Conservation (phyloP, 208 protist genomes). For the Trichomonas tenax region DNA sequence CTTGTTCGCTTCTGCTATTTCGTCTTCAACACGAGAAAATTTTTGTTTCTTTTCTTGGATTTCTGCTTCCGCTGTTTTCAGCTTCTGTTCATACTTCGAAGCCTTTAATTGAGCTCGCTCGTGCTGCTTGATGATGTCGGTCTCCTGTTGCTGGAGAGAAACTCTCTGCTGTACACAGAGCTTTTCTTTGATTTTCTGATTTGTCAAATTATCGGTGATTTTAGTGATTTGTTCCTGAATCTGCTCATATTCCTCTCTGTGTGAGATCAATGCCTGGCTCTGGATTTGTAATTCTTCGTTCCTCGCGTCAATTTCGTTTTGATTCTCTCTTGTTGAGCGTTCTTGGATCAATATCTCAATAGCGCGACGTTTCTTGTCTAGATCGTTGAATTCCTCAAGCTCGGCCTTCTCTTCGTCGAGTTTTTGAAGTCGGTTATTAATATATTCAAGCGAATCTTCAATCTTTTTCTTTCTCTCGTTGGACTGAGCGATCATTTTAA, state of each 20-base stretch:
- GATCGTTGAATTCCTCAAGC: background rate
- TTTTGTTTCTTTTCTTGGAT: background rate
- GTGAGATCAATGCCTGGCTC: background rate
- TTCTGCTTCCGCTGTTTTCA: background rate
- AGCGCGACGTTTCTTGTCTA: background rate
- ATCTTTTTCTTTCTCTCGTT: background rate
- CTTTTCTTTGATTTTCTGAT: background rate
- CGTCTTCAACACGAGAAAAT: background rate
- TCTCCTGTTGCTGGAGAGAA: background rate
- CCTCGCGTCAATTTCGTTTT: background rate
- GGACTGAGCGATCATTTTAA: background rate
- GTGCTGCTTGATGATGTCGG: background rate
- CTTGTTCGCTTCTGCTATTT: background rate
- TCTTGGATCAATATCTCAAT: background rate
- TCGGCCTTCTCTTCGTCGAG: background rate
- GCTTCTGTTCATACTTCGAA: background rate
- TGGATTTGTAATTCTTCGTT: background rate
- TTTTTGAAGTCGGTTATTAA: background rate
- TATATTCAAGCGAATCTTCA: background rate
- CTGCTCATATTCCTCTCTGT: background rate
- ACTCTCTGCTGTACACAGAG: background rate
- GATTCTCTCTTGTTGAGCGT: background rate
- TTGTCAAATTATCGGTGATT: background rate
- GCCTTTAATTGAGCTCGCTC: background rate
- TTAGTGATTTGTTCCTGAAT: background rate